Conservation (phyloP, 495 filamentous ascomycete species). For the Trichoderma asperelloides region DNA sequence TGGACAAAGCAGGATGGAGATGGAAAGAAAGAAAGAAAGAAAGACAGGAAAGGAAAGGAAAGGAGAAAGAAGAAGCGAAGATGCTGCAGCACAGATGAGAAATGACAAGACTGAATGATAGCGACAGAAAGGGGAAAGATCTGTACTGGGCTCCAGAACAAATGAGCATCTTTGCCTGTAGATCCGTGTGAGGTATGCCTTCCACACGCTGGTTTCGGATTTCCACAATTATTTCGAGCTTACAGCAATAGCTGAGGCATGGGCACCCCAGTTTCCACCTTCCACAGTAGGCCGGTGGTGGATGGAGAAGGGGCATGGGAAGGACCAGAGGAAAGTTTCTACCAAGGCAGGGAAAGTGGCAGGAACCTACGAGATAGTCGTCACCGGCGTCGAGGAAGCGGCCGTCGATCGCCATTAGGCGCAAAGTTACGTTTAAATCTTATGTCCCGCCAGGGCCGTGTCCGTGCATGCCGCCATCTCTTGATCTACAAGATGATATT, state of each 20-base stretch:
- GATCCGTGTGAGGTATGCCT: background rate
- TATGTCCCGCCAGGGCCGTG: no score
- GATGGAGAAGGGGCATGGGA: background rate
- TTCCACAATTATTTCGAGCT: background rate
- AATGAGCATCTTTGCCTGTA: background rate
- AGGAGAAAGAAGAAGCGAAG: background rate
- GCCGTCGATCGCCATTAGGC: background rate
- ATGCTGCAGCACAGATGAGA: background rate
- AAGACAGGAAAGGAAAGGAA: background rate
- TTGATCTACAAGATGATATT: background rate
- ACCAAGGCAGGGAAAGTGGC: no score
- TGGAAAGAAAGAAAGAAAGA: background rate
- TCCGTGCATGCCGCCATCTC: background rate
- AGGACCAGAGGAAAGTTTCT: background rate
- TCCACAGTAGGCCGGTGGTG: background rate
- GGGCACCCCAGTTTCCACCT: background rate
- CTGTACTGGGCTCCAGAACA: background rate
- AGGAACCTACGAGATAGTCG: no score
- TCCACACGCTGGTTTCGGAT: background rate
- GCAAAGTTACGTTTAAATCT: background rate
- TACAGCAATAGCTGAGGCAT: background rate
- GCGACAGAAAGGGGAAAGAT: background rate
- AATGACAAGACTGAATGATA: slow-evolving; percentile 7
- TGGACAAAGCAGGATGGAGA: background rate
- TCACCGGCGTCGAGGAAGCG: background rate